Conservation (phyloP, 306 rosid genomes). For the Acacia confusa region DNA sequence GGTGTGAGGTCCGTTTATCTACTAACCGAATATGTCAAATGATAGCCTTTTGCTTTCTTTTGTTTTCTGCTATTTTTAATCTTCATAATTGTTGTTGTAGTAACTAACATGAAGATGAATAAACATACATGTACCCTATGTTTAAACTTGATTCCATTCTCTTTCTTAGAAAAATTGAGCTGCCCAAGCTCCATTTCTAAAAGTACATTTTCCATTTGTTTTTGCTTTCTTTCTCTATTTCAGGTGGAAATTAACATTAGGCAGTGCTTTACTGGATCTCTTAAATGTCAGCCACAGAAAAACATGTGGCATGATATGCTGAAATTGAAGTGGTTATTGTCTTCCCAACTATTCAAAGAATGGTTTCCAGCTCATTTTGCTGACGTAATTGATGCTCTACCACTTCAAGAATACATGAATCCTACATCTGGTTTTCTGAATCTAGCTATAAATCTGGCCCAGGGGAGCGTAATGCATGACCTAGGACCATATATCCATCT, state of each 20-base stretch:
- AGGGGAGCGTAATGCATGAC: slow-evolving; percentile 64
- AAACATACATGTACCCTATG: not conserved
- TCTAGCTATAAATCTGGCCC: slow-evolving; percentile 77
- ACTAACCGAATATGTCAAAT: slow-evolving; percentile 13
- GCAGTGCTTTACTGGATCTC: slow-evolving; percentile 81
- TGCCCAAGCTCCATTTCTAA: slow-evolving; percentile 13
- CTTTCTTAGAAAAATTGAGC: slow-evolving; percentile 6
- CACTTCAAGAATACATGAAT: slow-evolving; percentile 93
- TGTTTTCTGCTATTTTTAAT: not conserved
- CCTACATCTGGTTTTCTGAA: slow-evolving; percentile 85
- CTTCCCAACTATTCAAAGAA: slow-evolving; percentile 85
- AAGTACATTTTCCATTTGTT: slow-evolving; percentile 15
- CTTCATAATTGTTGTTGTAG: slow-evolving; percentile 14
- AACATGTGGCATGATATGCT: slow-evolving; percentile 68
- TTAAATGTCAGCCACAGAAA: slow-evolving; percentile 55
- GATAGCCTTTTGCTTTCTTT: not conserved
- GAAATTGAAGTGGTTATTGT: slow-evolving; percentile 84
- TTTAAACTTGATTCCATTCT: slow-evolving; percentile 1
- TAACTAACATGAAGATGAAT: not conserved
- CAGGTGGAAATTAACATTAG: slow-evolving; percentile 94
- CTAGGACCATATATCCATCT: slow-evolving; percentile 80
- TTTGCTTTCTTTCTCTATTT: slow-evolving; percentile 30
- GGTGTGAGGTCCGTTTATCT: slow-evolving; percentile 88
- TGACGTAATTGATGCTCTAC: slow-evolving; percentile 71
- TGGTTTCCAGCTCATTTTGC: slow-evolving; percentile 88